Evolutionary conservation across 768 basidiomycete species (phyloP), one percentile per base, ranked within the genome.

Genomic region (Suillus spraguei): DNA sequence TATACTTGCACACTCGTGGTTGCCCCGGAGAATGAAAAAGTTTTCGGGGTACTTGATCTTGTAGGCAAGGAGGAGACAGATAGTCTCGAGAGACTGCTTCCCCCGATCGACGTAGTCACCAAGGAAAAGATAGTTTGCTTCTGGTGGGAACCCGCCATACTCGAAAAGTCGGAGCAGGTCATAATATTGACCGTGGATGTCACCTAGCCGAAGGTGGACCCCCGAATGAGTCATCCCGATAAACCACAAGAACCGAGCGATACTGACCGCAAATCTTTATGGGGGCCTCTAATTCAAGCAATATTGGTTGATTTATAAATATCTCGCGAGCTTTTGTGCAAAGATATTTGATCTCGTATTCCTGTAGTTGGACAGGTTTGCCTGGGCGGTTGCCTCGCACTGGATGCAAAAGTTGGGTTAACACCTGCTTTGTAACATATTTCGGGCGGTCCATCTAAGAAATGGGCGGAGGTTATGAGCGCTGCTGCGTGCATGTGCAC

Each of bases 11-110:
- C 97, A 97, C 80, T 99, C 97, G 79, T 99, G 97, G 81, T 99
- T 99, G 70, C 97, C 97, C 71, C 97, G 84, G 66, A 99, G 86
- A 77, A 99, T 96, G 83, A 99, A 99, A 83, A 99, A 99, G 84
- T 99, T 99, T 87, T 99, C 97, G 60, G 97, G 97, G 83, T 98
- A 99, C 85, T 99, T 99, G 85, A 97, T 97, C 87, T 99, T 99
- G 91, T 99, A 99, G 53, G 97, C 96, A 69, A 99, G 88, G 64
- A 99, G 85, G 53, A 99, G 88, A 76, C 97, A 98, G 76, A 99
- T 99, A n/a, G 97, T 99, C 82, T 99, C 97, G 72, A 99, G 86
- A 54, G 92, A 95, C 78, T 99, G 97, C 79, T 99, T 99, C 71
- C 97, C 97, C 76, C 97, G 90, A 81, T 99, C 97, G 73, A 99